These are phyloP conservation scores for Fusarium armeniacum DNA, from an alignment of 2,329 filamentous ascomycete genomes.

Conservation along the genomic window DNA sequence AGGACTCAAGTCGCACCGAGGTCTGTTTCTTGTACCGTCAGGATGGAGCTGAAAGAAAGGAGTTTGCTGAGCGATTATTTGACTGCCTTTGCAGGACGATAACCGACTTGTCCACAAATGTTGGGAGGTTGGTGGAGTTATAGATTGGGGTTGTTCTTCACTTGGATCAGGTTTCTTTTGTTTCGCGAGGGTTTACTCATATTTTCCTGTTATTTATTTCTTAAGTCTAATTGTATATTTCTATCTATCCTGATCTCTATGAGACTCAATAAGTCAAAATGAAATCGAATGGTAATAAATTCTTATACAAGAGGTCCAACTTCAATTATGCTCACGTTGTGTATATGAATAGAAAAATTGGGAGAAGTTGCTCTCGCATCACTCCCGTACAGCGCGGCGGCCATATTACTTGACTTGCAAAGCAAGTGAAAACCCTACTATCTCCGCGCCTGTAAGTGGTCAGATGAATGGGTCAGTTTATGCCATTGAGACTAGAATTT, in stretches of 20 bases:
- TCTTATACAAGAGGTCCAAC: fast-evolving
- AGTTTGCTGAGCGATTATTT: slow-evolving; percentile 27
- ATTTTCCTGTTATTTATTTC: not conserved
- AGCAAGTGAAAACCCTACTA: too few species aligned
- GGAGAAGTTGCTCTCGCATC: too few species aligned
- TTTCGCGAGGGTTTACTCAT: not conserved
- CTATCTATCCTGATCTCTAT: not conserved
- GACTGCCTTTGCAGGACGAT: slow-evolving; percentile 29
- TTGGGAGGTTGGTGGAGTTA: too few species aligned
- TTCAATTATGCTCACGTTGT: not conserved
- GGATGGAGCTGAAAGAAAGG: slow-evolving; percentile 7
- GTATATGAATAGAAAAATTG: too few species aligned
- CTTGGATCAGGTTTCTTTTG: not conserved
- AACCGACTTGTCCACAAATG: slow-evolving; percentile 21
- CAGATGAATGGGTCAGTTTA: too few species aligned
- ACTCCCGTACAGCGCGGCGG: not conserved
- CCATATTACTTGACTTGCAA: too few species aligned
- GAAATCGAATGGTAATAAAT: not conserved
- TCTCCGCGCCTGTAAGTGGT: too few species aligned
- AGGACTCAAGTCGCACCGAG: slow-evolving; percentile 22
- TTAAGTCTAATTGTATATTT: not conserved
- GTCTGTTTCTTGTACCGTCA: slow-evolving; percentile 40
- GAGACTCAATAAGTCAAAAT: too few species aligned
- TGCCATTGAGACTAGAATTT: too few species aligned
- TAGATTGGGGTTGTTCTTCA: too few species aligned